Conservation (phyloP, 192 early-diverging fungal genomes). For the Spinellus fusiger region DNA sequence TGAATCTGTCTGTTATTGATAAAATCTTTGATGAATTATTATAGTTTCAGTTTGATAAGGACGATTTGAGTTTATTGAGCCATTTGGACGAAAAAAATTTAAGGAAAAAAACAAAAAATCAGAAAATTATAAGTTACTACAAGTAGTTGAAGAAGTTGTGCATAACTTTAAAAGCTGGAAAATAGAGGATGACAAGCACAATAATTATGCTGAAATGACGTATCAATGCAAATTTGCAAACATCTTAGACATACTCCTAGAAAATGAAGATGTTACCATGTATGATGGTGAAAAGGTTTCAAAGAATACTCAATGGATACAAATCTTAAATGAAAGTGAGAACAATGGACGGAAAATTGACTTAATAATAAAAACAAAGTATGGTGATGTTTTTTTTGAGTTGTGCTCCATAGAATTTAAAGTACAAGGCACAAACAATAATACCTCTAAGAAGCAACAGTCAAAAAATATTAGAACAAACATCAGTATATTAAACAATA, state of each 20-base stretch:
- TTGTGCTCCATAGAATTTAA: slow-evolving; percentile 5
- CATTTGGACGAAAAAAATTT: slow-evolving; percentile 10
- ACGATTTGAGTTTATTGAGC: slow-evolving; percentile 5
- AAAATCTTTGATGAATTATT: slow-evolving; percentile 12
- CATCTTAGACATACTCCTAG: slow-evolving; percentile 10
- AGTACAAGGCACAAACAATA: neutral
- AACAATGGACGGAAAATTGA: slow-evolving; percentile 8
- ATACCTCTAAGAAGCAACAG: slow-evolving; percentile 5
- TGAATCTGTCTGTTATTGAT: slow-evolving; percentile 9
- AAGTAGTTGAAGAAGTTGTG: slow-evolving; percentile 12
- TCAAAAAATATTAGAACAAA: slow-evolving; percentile 14
- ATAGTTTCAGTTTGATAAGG: slow-evolving; percentile 12
- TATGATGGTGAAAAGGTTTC: slow-evolving; percentile 13
- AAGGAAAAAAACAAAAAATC: slow-evolving; percentile 11
- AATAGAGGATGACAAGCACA: slow-evolving; percentile 10
- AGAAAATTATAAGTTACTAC: slow-evolving; percentile 11
- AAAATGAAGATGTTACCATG: slow-evolving; percentile 10
- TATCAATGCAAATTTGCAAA: slow-evolving; percentile 11
- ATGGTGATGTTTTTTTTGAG: slow-evolving; percentile 5
- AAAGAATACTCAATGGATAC: slow-evolving; percentile 1
- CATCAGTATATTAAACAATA: slow-evolving; percentile 4
- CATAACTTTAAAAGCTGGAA: slow-evolving; percentile 15
- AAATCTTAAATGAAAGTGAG: slow-evolving; percentile 5
- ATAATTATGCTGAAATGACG: slow-evolving; percentile 6
- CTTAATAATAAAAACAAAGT: neutral